Evolutionary conservation across 306 rosid species (phyloP).

Genomic region (Citrullus colocynthis): DNA sequence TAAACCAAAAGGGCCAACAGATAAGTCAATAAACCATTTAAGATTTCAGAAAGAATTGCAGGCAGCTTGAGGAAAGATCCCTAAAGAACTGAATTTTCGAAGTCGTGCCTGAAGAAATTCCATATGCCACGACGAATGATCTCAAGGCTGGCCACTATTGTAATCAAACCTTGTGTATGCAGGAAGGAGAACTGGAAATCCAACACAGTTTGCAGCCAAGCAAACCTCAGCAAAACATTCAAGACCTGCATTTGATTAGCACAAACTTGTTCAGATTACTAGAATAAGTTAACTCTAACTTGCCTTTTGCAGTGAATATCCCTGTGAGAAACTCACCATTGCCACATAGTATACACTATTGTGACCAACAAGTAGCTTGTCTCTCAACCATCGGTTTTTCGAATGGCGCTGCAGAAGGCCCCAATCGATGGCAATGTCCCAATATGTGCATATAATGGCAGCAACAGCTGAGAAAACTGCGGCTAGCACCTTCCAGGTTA

Average conservation of each 20-base stretch:
- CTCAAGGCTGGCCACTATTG: conserved; percentile 41
- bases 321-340: conserved; percentile 27
- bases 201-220: conserved; percentile 55
- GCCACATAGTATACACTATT: conserved; percentile 42
- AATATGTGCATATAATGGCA: conserved; percentile 37
- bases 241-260: conserved; percentile 26
- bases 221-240: conserved; percentile 59
- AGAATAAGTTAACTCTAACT: neutral
- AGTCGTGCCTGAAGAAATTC: conserved; percentile 53
- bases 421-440: conserved; percentile 68
- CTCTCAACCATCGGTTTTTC: conserved; percentile 56
- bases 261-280: neutral
- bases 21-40: neutral
- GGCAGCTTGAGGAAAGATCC: neutral
- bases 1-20: conserved; percentile 1
- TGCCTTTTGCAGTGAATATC: neutral
- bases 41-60: neutral
- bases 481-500: conserved; percentile 28
- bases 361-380: conserved; percentile 42
- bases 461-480: conserved; percentile 35
- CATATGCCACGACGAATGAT: conserved; percentile 69
- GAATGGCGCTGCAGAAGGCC: conserved; percentile 50
- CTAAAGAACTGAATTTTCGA: neutral
- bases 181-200: conserved; percentile 21
- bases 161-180: conserved; percentile 30